Percentiles rank a stretch among this genome's conserved stretches.
Conservation (phyloP, 441 rosid genomes). For the Rhodomyrtus psidioides region DNA sequence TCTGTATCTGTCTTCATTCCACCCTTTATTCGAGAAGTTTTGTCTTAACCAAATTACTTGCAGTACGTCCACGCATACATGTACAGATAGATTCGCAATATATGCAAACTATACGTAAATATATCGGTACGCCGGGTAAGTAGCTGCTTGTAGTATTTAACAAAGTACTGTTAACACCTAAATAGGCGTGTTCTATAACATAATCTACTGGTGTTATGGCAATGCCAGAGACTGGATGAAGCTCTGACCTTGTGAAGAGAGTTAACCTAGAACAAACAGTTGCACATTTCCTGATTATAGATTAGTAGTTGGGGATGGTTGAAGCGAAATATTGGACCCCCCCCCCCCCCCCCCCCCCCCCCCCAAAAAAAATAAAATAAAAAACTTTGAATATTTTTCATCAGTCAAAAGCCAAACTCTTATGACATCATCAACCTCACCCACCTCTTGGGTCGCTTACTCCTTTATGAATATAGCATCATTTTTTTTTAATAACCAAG, state of each 20-base stretch:
- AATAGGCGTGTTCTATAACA: neutral
- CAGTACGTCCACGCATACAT: neutral
- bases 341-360: no score
- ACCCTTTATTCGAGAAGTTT: neutral
- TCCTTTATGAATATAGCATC: neutral
- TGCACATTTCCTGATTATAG: neutral
- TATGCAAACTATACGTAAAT: neutral
- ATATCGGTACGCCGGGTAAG: neutral
- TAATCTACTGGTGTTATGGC: neutral
- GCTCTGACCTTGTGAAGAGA: neutral
- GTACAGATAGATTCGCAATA: neutral
- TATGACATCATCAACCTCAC: neutral
- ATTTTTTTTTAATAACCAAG: no score
- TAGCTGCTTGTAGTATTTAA: neutral
- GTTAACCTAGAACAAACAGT: neutral
- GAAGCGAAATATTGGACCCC: neutral
- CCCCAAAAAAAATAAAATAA: no score
- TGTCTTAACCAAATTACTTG: neutral
- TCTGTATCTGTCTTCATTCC: neutral
- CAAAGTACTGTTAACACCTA: neutral
- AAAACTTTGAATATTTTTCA: no score
- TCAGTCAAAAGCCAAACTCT: slow-evolving; percentile 14
- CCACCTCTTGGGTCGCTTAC: slow-evolving; percentile 22
- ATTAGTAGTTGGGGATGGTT: neutral
- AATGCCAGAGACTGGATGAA: neutral